Evolutionary conservation across 2,329 filamentous ascomycete genomes (phyloP).

Genomic region (Fusarium ramigenum): DNA sequence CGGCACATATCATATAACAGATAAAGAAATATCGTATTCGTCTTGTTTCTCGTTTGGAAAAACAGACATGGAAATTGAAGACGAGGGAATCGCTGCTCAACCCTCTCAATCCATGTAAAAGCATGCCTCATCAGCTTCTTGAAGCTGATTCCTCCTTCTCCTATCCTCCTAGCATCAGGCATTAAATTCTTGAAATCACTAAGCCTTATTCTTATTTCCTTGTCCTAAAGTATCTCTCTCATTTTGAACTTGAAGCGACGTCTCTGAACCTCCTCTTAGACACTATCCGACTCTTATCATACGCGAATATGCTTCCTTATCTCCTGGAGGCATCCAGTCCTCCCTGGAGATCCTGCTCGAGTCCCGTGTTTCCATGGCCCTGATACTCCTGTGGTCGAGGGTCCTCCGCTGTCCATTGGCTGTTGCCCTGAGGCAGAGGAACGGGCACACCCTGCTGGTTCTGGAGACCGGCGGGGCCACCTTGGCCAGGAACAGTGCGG

Average conservation of each 20-base stretch:
- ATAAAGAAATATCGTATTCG: slow-evolving; percentile 39
- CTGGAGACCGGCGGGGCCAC: slow-evolving; percentile 45
- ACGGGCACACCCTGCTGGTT: slow-evolving; percentile 56
- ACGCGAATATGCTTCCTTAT: slow-evolving; percentile 38
- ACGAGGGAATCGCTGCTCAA: slow-evolving; percentile 12
- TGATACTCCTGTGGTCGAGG: slow-evolving; percentile 68
- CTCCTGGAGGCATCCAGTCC: slow-evolving; percentile 50
- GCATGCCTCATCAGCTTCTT: slow-evolving; percentile 9
- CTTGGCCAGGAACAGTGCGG: slow-evolving; percentile 58
- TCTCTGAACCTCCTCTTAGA: slow-evolving; percentile 7
- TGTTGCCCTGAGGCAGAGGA: slow-evolving; percentile 60
- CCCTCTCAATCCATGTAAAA: slow-evolving; percentile 6
- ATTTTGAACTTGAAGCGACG: slow-evolving; percentile 10
- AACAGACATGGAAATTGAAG: slow-evolving; percentile 24
- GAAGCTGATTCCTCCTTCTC: background rate
- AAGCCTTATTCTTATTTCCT: slow-evolving; percentile 4
- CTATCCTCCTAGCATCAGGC: slow-evolving; percentile 7
- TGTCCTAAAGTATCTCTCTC: background rate
- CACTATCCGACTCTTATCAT: background rate
- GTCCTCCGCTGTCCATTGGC: slow-evolving; percentile 68
- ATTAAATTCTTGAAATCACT: slow-evolving; percentile 29
- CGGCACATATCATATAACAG: slow-evolving; percentile 1
- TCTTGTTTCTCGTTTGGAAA: slow-evolving; percentile 37
- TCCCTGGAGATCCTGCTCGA: slow-evolving; percentile 69
- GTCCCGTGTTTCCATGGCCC: slow-evolving; percentile 54